Conservation (phyloP, 2,329 filamentous ascomycete genomes). For the Bipolaris cookei region DNA sequence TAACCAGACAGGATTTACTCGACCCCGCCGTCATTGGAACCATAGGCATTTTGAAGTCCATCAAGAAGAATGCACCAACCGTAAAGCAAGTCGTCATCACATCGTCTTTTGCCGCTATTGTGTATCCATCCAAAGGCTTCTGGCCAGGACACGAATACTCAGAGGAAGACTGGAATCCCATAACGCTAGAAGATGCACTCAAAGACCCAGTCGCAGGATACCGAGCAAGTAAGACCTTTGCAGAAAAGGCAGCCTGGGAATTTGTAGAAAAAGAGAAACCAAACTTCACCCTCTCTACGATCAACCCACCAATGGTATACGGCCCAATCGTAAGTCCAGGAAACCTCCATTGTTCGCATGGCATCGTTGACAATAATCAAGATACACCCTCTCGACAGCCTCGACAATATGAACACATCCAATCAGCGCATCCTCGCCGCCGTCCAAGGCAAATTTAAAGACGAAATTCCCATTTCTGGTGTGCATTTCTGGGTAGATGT, state of each 20-base stretch:
- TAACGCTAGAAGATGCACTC: slow-evolving; percentile 59
- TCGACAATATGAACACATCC: slow-evolving; percentile 73
- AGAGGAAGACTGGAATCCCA: slow-evolving; percentile 64
- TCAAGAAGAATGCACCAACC: slow-evolving; percentile 56
- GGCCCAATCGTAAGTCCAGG: slow-evolving; percentile 54
- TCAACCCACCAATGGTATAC: slow-evolving; percentile 59
- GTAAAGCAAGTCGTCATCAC: slow-evolving; percentile 78
- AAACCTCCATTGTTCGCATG: not conserved
- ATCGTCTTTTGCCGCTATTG: slow-evolving; percentile 71
- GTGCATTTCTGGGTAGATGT: slow-evolving; percentile 59
- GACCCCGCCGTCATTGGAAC: slow-evolving; percentile 70
- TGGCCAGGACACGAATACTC: slow-evolving; percentile 59
- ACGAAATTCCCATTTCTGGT: slow-evolving; percentile 63
- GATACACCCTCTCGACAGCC: slow-evolving; percentile 64
- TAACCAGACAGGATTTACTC: slow-evolving; percentile 53
- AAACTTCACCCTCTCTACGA: slow-evolving; percentile 56
- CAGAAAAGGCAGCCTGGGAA: slow-evolving; percentile 61
- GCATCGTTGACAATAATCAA: slow-evolving; percentile 23
- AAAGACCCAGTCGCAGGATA: slow-evolving; percentile 55
- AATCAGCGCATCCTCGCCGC: slow-evolving; percentile 71
- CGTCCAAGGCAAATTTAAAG: slow-evolving; percentile 66
- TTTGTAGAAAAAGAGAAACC: slow-evolving; percentile 60
- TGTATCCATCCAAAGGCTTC: slow-evolving; percentile 62
- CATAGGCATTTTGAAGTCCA: slow-evolving; percentile 65
- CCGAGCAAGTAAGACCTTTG: slow-evolving; percentile 67